Percentiles rank a stretch among this genome's conserved stretches.
Evolutionary conservation across 805 yeast genomes (phyloP).

Genomic region (Saccharomycopsis oosterbeekiorum): DNA sequence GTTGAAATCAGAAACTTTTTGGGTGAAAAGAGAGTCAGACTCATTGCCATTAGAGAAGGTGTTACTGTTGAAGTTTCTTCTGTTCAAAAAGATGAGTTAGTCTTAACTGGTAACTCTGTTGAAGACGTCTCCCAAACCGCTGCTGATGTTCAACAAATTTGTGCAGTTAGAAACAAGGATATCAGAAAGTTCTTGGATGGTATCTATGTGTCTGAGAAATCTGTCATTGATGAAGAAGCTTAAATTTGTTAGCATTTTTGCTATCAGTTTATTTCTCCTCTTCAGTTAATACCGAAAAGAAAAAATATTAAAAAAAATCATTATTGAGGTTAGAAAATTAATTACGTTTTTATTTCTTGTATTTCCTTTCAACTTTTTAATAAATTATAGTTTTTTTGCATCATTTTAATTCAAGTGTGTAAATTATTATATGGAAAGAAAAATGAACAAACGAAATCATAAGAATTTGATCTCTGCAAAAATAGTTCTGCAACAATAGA

Average conservation of each 20-base stretch:
- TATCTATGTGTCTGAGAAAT: constrained; percentile 97
- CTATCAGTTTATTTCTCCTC: background rate
- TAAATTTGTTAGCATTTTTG: constrained; percentile 2
- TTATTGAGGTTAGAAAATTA: background rate
- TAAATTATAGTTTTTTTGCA: constrained; percentile 1
- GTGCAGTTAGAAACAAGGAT: constrained; percentile 99
- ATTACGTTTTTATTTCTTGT: background rate
- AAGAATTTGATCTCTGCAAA: no score
- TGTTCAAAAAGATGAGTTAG: constrained; percentile 87
- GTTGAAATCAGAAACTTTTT: constrained; percentile 99
- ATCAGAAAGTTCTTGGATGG: constrained; percentile 99
- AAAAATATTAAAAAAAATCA: background rate
- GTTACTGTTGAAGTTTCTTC: constrained; percentile 75
- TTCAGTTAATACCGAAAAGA: background rate
- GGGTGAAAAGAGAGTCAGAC: constrained; percentile 98
- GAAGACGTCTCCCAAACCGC: constrained; percentile 97
- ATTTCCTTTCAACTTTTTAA: background rate
- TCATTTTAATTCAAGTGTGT: background rate
- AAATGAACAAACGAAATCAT: no score
- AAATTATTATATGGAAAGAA: no score
- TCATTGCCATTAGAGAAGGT: constrained; percentile 79
- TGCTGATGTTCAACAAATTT: constrained; percentile 96
- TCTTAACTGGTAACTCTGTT: constrained; percentile 88
- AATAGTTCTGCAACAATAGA: no score
- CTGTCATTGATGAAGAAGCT: constrained; percentile 60